A percentile compares a stretch with the other conserved stretches of the same genome.
Evolutionary conservation across 768 basidiomycete genomes (phyloP).

Genomic region (Brasilioporus rufonigricans): DNA sequence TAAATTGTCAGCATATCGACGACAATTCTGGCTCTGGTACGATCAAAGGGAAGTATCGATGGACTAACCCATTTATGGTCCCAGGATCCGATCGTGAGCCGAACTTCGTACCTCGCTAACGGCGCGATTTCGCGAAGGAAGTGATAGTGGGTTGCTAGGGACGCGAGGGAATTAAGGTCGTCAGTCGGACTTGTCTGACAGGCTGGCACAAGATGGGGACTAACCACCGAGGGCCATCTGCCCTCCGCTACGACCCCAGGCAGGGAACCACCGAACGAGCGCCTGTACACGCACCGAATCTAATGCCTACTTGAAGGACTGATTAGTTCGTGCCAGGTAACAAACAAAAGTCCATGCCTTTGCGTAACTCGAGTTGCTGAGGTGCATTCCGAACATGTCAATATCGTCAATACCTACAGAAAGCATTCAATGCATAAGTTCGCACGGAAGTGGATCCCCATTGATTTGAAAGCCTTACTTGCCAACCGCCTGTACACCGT

Average conservation of each 20-base stretch:
- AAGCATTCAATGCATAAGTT: neutral
- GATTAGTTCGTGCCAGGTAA: neutral
- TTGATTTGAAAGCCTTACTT: slow-evolving; percentile 36
- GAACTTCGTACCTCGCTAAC: slow-evolving; percentile 58
- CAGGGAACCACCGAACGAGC: slow-evolving; percentile 50
- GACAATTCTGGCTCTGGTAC: too few species aligned
- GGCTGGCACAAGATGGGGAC: neutral
- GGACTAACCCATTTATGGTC: slow-evolving; percentile 74
- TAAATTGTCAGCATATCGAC: neutral
- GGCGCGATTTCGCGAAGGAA: slow-evolving; percentile 73
- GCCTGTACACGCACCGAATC: slow-evolving; percentile 50
- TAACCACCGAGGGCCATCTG: slow-evolving; percentile 54
- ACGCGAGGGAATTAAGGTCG: neutral
- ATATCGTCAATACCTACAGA: slow-evolving; percentile 70
- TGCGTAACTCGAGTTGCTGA: slow-evolving; percentile 81
- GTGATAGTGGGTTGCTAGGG: slow-evolving; percentile 59
- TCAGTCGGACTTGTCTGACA: neutral
- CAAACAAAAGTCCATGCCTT: slow-evolving; percentile 43
- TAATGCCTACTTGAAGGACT: slow-evolving; percentile 33
- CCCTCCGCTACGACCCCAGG: slow-evolving; percentile 57
- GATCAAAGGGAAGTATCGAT: too few species aligned
- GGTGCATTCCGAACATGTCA: slow-evolving; percentile 61
- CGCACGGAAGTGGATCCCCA: neutral
- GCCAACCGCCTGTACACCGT: slow-evolving; percentile 49
- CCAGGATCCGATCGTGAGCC: slow-evolving; percentile 58